Evolutionary conservation across 305 asterid genomes (phyloP).

Genomic region (Fraxinus ornus): DNA sequence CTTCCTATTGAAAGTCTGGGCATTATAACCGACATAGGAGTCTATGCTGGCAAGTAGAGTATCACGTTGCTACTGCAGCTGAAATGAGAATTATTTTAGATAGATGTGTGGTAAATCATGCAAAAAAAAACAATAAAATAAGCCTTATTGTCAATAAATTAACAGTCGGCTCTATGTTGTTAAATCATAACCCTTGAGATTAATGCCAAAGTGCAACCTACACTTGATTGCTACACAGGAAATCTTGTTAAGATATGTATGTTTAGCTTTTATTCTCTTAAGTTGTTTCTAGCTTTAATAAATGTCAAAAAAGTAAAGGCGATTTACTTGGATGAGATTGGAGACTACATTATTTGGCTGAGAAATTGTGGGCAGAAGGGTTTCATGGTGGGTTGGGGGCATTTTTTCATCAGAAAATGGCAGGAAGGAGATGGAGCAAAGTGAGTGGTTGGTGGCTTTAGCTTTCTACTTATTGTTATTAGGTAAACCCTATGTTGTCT

Average conservation of each 20-base stretch:
- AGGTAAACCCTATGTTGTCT: not conserved
- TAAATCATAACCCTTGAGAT: not conserved
- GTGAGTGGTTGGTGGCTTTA: not conserved
- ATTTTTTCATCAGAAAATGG: not conserved
- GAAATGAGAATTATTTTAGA: not conserved
- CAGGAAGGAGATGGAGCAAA: not conserved
- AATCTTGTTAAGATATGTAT: not conserved
- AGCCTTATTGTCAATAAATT: not conserved
- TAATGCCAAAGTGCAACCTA: not conserved
- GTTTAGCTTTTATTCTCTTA: not conserved
- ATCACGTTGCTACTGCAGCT: not conserved
- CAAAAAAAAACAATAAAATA: not conserved
- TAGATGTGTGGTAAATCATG: not conserved
- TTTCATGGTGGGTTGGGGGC: not conserved
- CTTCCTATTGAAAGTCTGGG: not conserved
- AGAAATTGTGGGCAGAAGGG: not conserved
- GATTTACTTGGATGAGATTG: not conserved
- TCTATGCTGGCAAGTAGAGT: not conserved
- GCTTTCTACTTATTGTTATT: not conserved
- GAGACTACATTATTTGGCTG: not conserved
- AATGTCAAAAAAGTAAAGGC: not conserved
- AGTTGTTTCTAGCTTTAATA: not conserved
- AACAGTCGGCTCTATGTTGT: not conserved
- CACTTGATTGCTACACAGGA: not conserved
- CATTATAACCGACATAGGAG: not conserved